Evolutionary conservation across 192 early-diverging fungal species (phyloP).

Genomic region (Pilaira anomala): DNA sequence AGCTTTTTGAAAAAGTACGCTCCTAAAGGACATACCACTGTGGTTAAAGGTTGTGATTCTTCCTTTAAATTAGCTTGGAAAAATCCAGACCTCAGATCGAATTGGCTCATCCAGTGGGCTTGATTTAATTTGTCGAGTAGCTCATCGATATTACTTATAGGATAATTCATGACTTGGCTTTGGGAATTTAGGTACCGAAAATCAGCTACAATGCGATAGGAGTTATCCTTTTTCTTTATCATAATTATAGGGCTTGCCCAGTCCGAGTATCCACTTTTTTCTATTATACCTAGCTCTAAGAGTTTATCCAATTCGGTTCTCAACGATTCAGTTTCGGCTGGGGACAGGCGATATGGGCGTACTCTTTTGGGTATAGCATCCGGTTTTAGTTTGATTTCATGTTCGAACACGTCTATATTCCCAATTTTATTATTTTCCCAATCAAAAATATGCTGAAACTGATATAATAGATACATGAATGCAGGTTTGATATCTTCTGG

Average conservation of each 20-base stretch:
- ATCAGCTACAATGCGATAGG: constrained; percentile 22
- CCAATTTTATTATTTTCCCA: neutral
- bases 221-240: constrained; percentile 3
- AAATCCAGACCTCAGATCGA: constrained; percentile 46
- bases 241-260: constrained; percentile 9
- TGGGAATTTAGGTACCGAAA: too few relatives aligned
- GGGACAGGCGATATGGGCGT: neutral
- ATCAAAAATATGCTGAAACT: neutral
- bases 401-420: neutral
- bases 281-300: constrained; percentile 2
- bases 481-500: neutral
- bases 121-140: constrained; percentile 32
- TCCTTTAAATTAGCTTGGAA: constrained; percentile 37
- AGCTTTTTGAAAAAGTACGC: constrained; percentile 19
- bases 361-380: neutral
- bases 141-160: too few relatives aligned
- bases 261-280: too few relatives aligned
- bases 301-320: neutral
- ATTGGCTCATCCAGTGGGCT: constrained; percentile 37
- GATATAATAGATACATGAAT: neutral
- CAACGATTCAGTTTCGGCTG: neutral
- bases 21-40: constrained; percentile 24
- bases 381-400: neutral
- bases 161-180: too few relatives aligned
- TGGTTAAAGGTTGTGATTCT: constrained; percentile 37